Evolutionary conservation across 768 basidiomycete genomes (phyloP), one percentile per base, ranked within the genome.

Genomic region (Lepiota brunneoincarnata): DNA sequence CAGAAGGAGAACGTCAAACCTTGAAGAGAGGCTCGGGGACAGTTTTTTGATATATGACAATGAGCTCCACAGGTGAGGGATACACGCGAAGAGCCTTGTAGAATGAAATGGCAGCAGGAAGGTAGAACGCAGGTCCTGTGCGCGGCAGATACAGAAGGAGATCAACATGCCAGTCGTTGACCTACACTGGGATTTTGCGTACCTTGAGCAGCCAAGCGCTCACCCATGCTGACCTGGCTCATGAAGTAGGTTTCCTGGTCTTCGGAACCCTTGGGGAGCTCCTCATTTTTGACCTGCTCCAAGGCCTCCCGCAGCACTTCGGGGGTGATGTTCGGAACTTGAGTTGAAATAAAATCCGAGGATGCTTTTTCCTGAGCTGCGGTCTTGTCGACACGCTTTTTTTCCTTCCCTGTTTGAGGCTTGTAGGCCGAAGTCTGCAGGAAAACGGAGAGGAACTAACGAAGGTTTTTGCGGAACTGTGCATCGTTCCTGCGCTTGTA

Each of bases 31-130:
- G 78, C 23, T 82, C 79, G 2, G 92, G 89, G 26, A 96, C 84
- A 31, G 93, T 94, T 72, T 89, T 89, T 72, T 98, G 86, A 64
- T 97, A 96, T 58, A 98, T 95, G 69, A 89, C 83, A 63, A 99
- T 88, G 61, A 98, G 83, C 70, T 98, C 97, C 28, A 93, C 84
- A 0, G 95, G 93, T 26, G 90, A 84, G 46, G 97, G 97, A 73
- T 99, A 99, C 34, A 97, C 93, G 51, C 89, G 80, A 55, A 98
- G 84, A 1, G 93, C 95, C 46, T 93, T 83, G 81, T 86, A 99
- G 82, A 98, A 98, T 38, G 86, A 82, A 66, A 91, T 70, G 38
- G 97, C 95, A 17, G 95, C 87, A 10, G 85, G 79, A 23, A 98
- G 77, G 65, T 87, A 73, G 71, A 85, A 87, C 23, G 78, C 70